Conservation (phyloP, 352 stramenopile species). For the Globisporangium rhizosaccharum region DNA sequence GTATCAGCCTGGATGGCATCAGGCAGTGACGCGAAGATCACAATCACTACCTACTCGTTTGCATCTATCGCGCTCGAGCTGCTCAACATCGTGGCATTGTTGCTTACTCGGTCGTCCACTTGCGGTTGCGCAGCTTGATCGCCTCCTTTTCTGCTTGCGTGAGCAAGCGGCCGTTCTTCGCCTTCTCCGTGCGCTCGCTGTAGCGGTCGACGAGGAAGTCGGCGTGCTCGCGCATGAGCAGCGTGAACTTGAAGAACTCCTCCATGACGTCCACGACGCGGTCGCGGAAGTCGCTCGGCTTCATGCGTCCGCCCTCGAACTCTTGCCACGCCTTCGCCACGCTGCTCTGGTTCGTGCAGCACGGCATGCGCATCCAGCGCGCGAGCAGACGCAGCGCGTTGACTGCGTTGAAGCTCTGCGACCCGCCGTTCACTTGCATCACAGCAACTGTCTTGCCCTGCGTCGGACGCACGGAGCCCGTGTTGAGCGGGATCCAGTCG, state of each 20-base stretch:
- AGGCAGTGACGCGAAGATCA: too few species aligned
- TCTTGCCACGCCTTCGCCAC: conserved; percentile 62
- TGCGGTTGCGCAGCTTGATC: conserved; percentile 1
- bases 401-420: conserved; percentile 66
- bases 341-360: conserved; percentile 52
- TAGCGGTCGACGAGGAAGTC: conserved; percentile 30
- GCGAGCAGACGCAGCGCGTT: conserved; percentile 45
- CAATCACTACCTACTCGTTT: too few species aligned
- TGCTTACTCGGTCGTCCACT: too few species aligned
- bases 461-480: conserved; percentile 49
- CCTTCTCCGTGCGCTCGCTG: conserved; percentile 31
- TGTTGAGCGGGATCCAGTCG: conserved; percentile 62
- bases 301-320: conserved; percentile 63
- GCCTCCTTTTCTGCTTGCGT: conserved; percentile 31
- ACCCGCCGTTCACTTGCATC: conserved; percentile 40
- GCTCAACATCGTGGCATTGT: background rate
- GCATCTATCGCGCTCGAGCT: background rate
- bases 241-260: conserved; percentile 68
- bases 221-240: conserved; percentile 30
- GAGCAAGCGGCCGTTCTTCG: conserved; percentile 23
- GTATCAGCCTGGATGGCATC: too few species aligned
- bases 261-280: conserved; percentile 65
- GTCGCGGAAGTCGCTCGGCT: conserved; percentile 42
- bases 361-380: conserved; percentile 71
- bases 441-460: conserved; percentile 49